These are phyloP conservation scores for Acorus calamus DNA, from an alignment of 106 monocot genomes.

Conservation along the genomic window DNA sequence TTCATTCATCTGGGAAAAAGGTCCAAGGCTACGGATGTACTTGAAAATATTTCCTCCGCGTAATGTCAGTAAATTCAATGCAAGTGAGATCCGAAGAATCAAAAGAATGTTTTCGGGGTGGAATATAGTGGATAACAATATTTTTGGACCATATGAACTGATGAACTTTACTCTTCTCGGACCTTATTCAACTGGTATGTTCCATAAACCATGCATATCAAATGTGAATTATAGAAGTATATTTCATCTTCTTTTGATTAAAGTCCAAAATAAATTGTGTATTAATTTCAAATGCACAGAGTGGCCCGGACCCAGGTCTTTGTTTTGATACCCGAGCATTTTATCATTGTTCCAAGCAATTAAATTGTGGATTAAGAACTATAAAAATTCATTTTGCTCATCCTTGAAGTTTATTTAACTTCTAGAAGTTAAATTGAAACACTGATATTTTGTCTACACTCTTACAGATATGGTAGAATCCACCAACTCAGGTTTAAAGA, in stretches of 20 bases:
- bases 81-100: constrained; percentile 57
- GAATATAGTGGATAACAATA: constrained; percentile 50
- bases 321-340: too few relatives aligned
- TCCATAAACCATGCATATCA: not conserved
- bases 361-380: too few relatives aligned
- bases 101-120: constrained; percentile 37
- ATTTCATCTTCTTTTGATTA: too few relatives aligned
- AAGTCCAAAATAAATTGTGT: too few relatives aligned
- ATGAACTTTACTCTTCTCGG: constrained; percentile 74
- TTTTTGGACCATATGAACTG: constrained; percentile 91
- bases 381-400: too few relatives aligned
- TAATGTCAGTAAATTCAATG: constrained; percentile 46
- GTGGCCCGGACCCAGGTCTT: too few relatives aligned
- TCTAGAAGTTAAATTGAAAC: too few relatives aligned
- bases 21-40: constrained; percentile 72
- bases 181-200: constrained; percentile 56
- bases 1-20: constrained; percentile 58
- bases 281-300: too few relatives aligned
- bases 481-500: constrained; percentile 35
- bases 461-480: constrained; percentile 23
- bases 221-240: too few relatives aligned
- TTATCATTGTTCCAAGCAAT: too few relatives aligned
- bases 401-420: too few relatives aligned
- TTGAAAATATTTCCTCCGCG: constrained; percentile 59
- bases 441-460: too few relatives aligned